These are phyloP conservation scores for Populus alba DNA, from an alignment of 345 rosid species.

Conservation along the genomic window DNA sequence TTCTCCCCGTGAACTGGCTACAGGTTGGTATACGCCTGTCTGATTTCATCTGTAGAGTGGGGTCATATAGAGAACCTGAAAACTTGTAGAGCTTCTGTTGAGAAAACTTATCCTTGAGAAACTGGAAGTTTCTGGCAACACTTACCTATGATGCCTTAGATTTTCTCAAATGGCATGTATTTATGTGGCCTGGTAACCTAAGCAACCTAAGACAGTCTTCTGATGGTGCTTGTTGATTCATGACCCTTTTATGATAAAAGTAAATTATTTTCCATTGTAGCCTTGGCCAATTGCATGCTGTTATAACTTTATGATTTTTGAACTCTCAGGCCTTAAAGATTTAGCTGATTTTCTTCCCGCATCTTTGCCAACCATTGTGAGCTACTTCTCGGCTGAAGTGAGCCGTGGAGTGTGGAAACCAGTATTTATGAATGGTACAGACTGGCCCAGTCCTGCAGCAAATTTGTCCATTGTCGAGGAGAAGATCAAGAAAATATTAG, in stretches of 20 bases:
- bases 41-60: constrained; percentile 1
- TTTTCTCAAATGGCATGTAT: background rate
- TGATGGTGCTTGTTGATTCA: no score
- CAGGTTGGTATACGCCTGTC: constrained; percentile 52
- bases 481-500: constrained; percentile 78
- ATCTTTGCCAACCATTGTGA: constrained; percentile 73
- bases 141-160: constrained; percentile 26
- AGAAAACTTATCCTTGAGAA: constrained; percentile 34
- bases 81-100: background rate
- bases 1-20: constrained; percentile 92
- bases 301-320: background rate
- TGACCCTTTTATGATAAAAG: background rate
- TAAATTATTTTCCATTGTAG: background rate
- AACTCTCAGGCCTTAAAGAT: constrained; percentile 74
- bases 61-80: background rate
- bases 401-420: constrained; percentile 96
- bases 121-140: background rate
- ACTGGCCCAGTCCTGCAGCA: constrained; percentile 99
- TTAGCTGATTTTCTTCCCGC: constrained; percentile 95
- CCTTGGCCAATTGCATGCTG: background rate
- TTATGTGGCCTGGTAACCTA: background rate
- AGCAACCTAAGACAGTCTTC: background rate
- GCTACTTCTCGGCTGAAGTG: constrained; percentile 94
- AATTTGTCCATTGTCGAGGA: constrained; percentile 77
- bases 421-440: constrained; percentile 94